phyloP scores from a whole-genome alignment of 176 grass and related monocot species.

The Eleusine coracana region DNA sequence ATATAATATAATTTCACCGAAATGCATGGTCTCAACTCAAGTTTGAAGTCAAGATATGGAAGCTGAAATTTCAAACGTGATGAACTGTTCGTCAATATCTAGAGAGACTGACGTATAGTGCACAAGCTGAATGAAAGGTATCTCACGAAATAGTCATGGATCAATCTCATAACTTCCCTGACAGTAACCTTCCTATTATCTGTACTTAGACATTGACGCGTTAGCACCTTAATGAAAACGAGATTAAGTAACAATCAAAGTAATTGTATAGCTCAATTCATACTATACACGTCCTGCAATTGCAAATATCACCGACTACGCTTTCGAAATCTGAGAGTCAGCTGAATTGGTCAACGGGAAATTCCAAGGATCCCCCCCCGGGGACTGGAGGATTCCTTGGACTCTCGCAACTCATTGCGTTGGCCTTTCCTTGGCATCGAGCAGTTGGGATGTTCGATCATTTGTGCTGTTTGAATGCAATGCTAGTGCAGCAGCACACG shows the following conservation, averaged over 20 bases:
- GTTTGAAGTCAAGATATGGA: background rate
- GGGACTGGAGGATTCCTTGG: background rate
- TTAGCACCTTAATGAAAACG: background rate
- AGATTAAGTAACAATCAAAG: background rate
- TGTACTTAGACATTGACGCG: background rate
- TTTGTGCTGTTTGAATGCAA: background rate
- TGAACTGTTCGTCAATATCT: background rate
- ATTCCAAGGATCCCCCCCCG: background rate
- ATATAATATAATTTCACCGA: background rate
- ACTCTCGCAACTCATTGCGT: background rate
- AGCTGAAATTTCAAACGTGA: constrained; percentile 9
- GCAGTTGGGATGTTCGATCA: background rate
- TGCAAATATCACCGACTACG: background rate
- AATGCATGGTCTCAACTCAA: background rate
- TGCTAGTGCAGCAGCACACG: background rate
- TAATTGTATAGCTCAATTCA: background rate
- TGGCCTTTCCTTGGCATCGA: background rate
- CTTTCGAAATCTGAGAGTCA: background rate
- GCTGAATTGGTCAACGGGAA: background rate
- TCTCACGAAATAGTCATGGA: background rate
- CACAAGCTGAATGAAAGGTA: background rate
- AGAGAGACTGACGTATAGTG: constrained; percentile 18
- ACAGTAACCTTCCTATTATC: background rate
- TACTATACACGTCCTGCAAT: background rate
- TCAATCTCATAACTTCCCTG: background rate